Evolutionary conservation across 1,139 yeast genomes (phyloP).

Genomic region (Geotrichum restrictum): DNA sequence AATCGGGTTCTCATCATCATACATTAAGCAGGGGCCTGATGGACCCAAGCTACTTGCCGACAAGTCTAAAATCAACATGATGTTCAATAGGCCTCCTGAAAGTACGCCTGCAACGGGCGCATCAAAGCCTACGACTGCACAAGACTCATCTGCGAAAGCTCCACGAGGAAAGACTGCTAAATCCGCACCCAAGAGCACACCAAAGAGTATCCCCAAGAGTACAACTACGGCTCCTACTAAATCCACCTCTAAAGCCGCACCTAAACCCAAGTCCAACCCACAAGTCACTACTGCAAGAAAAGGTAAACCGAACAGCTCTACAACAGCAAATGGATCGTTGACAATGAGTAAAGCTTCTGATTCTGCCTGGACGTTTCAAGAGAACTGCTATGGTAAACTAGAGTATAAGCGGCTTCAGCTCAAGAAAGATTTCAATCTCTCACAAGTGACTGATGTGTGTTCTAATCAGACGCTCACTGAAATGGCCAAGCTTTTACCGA

Average conservation of each 20-base stretch:
- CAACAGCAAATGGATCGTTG: background rate
- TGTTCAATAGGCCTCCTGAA: slow-evolving; percentile 34
- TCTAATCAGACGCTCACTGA: slow-evolving; percentile 22
- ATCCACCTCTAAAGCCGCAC: background rate
- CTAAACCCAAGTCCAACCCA: background rate
- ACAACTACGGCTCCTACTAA: background rate
- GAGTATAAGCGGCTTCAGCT: slow-evolving; percentile 15
- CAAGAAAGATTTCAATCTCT: slow-evolving; percentile 10
- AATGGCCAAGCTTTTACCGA: slow-evolving; percentile 21
- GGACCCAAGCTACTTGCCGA: slow-evolving; percentile 49
- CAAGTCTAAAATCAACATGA: slow-evolving; percentile 46
- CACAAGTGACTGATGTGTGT: slow-evolving; percentile 21
- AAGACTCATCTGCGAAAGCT: background rate
- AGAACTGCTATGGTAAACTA: slow-evolving; percentile 10
- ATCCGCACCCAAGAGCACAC: background rate
- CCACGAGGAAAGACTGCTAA: background rate
- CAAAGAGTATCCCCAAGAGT: background rate
- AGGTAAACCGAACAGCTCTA: background rate
- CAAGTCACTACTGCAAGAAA: background rate
- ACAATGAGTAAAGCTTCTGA: slow-evolving; percentile 19
- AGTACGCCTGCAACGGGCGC: background rate
- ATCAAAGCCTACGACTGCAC: background rate
- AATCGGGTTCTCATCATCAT: slow-evolving; percentile 78
- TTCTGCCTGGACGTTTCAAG: slow-evolving; percentile 9
- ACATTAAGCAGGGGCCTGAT: slow-evolving; percentile 57